Conservation (phyloP, 495 filamentous ascomycete species). For the Penicillium coprophilum region DNA sequence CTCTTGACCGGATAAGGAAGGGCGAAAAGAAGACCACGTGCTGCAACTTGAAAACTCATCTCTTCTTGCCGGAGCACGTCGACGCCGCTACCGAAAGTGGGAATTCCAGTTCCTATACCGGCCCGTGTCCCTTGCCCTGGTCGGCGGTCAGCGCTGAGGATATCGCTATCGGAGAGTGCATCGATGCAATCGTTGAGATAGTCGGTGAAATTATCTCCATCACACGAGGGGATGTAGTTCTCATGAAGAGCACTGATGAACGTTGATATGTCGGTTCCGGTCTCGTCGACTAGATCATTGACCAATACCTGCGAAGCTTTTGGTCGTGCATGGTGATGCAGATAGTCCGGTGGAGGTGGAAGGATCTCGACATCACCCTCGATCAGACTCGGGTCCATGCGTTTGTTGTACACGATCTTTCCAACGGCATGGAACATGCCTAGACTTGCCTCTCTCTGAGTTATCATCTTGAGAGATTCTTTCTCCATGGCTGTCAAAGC, state of each 20-base stretch:
- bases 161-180: conserved; percentile 81
- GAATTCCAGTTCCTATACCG: conserved; percentile 41
- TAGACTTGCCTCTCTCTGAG: conserved; percentile 79
- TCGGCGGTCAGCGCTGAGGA: conserved; percentile 57
- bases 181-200: conserved; percentile 76
- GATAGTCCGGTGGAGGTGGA: conserved; percentile 59
- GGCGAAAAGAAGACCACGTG: conserved; percentile 77
- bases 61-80: conserved; percentile 87
- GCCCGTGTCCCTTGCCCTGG: conserved; percentile 28
- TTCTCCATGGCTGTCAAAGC: conserved; percentile 68
- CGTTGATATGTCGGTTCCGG: conserved; percentile 82
- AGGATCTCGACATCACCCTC: conserved; percentile 25
- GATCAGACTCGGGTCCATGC: conserved; percentile 45
- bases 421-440: conserved; percentile 97
- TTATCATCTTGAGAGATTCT: conserved; percentile 69
- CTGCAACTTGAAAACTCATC: conserved; percentile 83
- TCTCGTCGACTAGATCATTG: conserved; percentile 79
- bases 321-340: conserved; percentile 59
- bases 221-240: conserved; percentile 86
- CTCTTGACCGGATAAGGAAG: conserved; percentile 84
- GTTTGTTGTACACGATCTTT: conserved; percentile 92
- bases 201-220: conserved; percentile 56
- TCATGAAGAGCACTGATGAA: conserved; percentile 94
- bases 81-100: conserved; percentile 49
- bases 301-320: conserved; percentile 69